A percentile compares a stretch with the other conserved stretches of the same genome.
phyloP scores from a whole-genome alignment of 306 rosid species.

The Datisca glomerata region DNA sequence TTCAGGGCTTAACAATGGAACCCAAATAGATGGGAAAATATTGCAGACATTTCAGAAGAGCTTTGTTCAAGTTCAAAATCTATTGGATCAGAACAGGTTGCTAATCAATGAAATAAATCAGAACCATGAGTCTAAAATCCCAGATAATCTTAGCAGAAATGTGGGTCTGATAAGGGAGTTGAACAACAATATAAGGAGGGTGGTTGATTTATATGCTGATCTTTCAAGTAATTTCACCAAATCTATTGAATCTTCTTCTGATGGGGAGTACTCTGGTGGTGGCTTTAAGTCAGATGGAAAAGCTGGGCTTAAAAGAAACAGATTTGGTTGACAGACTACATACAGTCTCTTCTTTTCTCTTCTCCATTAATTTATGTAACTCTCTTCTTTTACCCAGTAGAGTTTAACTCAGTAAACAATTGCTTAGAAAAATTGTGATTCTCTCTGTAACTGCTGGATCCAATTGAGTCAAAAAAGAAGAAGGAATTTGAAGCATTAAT shows the following conservation, averaged over 20 bases:
- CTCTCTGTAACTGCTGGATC: no score
- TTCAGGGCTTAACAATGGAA: constrained; percentile 49
- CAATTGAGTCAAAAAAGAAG: no score
- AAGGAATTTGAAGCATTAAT: no score
- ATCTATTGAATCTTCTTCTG: constrained; percentile 81
- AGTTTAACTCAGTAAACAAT: no score
- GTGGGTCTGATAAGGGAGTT: constrained; percentile 85
- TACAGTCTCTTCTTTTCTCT: no score
- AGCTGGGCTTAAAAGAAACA: constrained; percentile 52
- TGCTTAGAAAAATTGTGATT: no score
- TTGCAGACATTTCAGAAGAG: constrained; percentile 72
- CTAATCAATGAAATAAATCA: constrained; percentile 95
- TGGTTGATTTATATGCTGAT: constrained; percentile 89
- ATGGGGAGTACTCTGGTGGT: constrained; percentile 86
- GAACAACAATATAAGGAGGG: constrained; percentile 86
- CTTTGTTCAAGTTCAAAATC: constrained; percentile 82
- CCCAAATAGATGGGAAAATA: constrained; percentile 57
- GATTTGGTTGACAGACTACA: constrained; percentile 36
- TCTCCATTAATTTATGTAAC: no score
- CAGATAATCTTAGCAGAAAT: constrained; percentile 82
- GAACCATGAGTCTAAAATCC: constrained; percentile 86
- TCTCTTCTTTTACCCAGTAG: no score
- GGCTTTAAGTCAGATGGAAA: constrained; percentile 69
- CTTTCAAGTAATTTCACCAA: constrained; percentile 79
- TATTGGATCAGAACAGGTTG: constrained; percentile 83